These are phyloP conservation scores for Candida koratica DNA, from an alignment of 805 yeast species.

Conservation along the genomic window DNA sequence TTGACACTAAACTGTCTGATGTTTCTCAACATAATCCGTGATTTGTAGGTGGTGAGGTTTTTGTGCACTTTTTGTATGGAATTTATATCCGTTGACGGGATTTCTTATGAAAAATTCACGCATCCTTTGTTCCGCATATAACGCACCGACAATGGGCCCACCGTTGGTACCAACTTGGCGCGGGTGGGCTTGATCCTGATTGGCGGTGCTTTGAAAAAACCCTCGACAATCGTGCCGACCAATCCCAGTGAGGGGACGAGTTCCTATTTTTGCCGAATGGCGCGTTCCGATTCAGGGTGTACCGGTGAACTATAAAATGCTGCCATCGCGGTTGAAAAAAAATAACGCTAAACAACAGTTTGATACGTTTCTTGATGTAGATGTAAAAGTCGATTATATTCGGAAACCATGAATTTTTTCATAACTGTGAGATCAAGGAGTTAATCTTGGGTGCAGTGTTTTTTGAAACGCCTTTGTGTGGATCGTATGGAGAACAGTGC, in stretches of 20 bases:
- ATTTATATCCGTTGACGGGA: constrained; percentile 8
- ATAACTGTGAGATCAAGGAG: constrained; percentile 61
- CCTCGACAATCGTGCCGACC: too few relatives aligned
- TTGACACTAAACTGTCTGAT: constrained; percentile 14
- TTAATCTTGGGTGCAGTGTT: constrained; percentile 74
- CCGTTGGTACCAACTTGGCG: background rate
- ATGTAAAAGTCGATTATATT: constrained; percentile 58
- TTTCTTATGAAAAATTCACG: constrained; percentile 7
- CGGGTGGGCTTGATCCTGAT: too few relatives aligned
- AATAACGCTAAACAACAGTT: constrained; percentile 51
- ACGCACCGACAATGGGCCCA: background rate
- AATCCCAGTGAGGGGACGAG: too few relatives aligned
- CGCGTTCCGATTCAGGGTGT: too few relatives aligned
- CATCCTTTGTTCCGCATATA: constrained; percentile 6
- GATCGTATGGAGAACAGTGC: constrained; percentile 69
- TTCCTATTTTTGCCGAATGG: too few relatives aligned
- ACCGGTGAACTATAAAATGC: constrained; percentile 6
- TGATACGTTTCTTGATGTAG: constrained; percentile 16
- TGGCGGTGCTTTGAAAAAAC: too few relatives aligned
- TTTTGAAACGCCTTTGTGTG: constrained; percentile 72
- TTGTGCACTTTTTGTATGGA: too few relatives aligned
- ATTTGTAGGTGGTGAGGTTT: too few relatives aligned
- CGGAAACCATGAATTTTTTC: constrained; percentile 30
- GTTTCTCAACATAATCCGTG: constrained; percentile 8
- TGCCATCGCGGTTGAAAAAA: constrained; percentile 2